Conservation (phyloP, 2,329 filamentous ascomycete species). For the Beauveria asiatica region DNA sequence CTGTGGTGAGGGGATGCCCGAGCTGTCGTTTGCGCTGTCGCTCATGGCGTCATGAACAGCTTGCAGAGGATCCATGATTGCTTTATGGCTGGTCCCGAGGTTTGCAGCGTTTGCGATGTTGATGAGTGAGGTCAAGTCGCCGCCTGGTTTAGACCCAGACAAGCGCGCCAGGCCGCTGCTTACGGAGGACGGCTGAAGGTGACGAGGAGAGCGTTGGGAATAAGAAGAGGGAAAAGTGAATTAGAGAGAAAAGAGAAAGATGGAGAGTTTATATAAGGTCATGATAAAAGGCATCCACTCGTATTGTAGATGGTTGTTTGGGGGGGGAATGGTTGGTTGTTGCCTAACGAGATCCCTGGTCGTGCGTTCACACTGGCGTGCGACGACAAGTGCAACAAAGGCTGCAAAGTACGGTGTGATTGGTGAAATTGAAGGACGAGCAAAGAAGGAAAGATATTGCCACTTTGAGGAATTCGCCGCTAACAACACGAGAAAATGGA, state of each 20-base stretch:
- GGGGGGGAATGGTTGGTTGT: neutral
- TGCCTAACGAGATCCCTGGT: neutral
- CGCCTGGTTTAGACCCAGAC: neutral
- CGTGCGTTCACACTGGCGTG: neutral
- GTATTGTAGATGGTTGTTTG: neutral
- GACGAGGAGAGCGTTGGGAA: neutral
- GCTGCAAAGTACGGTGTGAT: no score
- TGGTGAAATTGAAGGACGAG: no score
- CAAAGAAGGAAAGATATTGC: no score
- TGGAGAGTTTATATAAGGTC: neutral
- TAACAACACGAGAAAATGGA: neutral
- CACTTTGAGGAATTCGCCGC: neutral
- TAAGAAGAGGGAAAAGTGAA: neutral
- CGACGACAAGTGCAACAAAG: no score
- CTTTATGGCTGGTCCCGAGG: neutral
- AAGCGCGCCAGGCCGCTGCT: neutral
- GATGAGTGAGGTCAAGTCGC: no score
- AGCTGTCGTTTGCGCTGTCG: neutral
- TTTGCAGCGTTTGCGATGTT: neutral
- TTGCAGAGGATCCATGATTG: constrained; percentile 4
- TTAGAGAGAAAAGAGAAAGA: neutral
- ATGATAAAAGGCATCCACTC: neutral
- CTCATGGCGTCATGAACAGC: neutral
- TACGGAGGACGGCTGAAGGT: neutral
- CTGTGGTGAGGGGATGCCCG: constrained; percentile 23